Conservation (phyloP, 768 basidiomycete species). For the Suillus subluteus region DNA sequence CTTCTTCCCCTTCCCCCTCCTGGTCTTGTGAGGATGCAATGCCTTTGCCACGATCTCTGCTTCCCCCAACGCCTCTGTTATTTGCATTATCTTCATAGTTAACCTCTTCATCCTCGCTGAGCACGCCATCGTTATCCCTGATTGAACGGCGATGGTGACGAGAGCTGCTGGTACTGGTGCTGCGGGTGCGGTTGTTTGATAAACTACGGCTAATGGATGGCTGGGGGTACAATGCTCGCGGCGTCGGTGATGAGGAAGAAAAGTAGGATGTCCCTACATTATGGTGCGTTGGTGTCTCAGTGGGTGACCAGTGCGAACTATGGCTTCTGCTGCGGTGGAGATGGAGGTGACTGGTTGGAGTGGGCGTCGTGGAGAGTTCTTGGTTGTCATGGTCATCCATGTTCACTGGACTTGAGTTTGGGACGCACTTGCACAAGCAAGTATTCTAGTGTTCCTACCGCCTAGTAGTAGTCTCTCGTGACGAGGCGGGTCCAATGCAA, state of each 20-base stretch:
- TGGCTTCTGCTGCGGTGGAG: slow-evolving; percentile 50
- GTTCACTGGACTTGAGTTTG: slow-evolving; percentile 4
- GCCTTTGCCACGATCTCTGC: slow-evolving; percentile 44
- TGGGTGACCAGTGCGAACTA: slow-evolving; percentile 60
- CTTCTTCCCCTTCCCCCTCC: slow-evolving; percentile 42
- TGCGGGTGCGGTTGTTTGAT: slow-evolving; percentile 52
- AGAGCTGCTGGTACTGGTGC: slow-evolving; percentile 65
- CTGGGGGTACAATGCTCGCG: slow-evolving; percentile 45
- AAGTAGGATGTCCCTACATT: slow-evolving; percentile 73
- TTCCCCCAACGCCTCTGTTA: slow-evolving; percentile 38
- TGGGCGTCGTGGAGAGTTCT: slow-evolving; percentile 47
- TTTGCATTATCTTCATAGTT: slow-evolving; percentile 27
- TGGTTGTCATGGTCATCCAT: slow-evolving; percentile 40
- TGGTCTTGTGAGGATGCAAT: slow-evolving; percentile 42
- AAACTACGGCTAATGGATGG: slow-evolving; percentile 53
- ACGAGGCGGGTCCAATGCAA: background rate
- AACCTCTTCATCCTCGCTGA: slow-evolving; percentile 58
- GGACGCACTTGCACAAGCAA: background rate
- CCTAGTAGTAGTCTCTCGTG: background rate
- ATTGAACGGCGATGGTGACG: slow-evolving; percentile 48
- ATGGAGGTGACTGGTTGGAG: slow-evolving; percentile 38
- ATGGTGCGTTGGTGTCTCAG: slow-evolving; percentile 65
- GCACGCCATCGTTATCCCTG: slow-evolving; percentile 46
- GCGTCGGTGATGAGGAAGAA: slow-evolving; percentile 49
- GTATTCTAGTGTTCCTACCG: background rate